Conservation (phyloP, 139 green algal species). For the Diplosphaera chodatii region DNA sequence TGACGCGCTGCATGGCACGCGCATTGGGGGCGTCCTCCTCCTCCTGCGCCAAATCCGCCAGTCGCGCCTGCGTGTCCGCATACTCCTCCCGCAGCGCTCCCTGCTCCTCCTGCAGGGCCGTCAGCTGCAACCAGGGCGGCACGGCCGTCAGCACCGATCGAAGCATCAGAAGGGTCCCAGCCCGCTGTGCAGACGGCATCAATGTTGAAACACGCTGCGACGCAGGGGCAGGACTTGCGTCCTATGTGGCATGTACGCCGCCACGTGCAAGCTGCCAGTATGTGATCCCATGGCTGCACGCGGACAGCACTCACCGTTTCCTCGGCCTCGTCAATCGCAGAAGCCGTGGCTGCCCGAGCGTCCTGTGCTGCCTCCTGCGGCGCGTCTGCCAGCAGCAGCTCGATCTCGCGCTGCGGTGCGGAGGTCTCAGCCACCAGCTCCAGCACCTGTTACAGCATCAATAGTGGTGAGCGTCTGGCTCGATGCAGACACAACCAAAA, state of each 20-base stretch:
- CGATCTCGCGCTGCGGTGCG: constrained; percentile 27
- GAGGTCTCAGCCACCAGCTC: constrained; percentile 74
- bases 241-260: no score
- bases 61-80: constrained; percentile 5
- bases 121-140: background rate
- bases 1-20: background rate
- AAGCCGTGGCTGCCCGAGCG: constrained; percentile 13
- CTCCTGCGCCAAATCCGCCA: background rate
- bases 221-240: no score
- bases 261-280: no score
- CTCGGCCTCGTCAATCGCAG: constrained; percentile 23
- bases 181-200: no score
- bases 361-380: constrained; percentile 17
- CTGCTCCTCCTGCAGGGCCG: background rate
- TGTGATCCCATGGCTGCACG: no score
- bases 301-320: background rate
- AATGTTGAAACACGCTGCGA: no score
- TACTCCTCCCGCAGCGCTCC: constrained; percentile 4
- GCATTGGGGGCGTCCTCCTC: background rate
- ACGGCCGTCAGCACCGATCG: no score
- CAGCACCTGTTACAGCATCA: constrained; percentile 30
- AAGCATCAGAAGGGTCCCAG: no score
- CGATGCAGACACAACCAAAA: no score
- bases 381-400: constrained; percentile 35
- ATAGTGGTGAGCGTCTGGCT: background rate